Evolutionary conservation across 352 stramenopile genomes (phyloP).

Genomic region (Phytophthora pini): DNA sequence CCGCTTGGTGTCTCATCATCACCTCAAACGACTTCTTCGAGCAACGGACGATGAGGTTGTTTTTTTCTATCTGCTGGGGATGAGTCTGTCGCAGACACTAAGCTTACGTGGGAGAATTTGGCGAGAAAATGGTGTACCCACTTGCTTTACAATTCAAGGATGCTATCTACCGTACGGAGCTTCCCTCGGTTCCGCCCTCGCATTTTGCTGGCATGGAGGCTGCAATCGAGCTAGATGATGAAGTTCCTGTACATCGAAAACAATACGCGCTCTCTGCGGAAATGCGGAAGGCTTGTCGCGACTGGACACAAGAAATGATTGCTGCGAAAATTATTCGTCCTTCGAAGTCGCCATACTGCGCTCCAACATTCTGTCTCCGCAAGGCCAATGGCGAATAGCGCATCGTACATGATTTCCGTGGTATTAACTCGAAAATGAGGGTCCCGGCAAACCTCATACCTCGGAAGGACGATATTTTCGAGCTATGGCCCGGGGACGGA

Average conservation of each 20-base stretch:
- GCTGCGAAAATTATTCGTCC: background rate
- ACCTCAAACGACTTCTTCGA: too few species aligned
- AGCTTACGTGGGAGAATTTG: background rate
- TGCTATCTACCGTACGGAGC: constrained; percentile 5
- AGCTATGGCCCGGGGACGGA: background rate
- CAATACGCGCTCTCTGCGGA: background rate
- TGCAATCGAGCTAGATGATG: background rate
- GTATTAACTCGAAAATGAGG: background rate
- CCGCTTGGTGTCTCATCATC: too few species aligned
- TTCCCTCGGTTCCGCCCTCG: constrained; percentile 6
- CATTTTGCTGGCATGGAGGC: constrained; percentile 1
- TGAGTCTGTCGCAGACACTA: background rate
- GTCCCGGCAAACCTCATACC: constrained; percentile 1
- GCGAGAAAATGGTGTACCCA: constrained; percentile 3
- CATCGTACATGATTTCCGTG: constrained; percentile 1
- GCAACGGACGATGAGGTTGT: too few species aligned
- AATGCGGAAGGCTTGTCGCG: background rate
- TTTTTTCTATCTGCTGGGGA: too few species aligned
- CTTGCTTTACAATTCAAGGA: background rate
- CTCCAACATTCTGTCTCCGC: constrained; percentile 1
- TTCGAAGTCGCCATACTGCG: constrained; percentile 1
- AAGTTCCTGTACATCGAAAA: background rate
- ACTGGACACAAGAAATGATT: constrained; percentile 5
- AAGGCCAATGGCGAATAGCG: background rate
- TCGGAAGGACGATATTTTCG: constrained; percentile 3